A percentile compares a stretch with the other conserved stretches of the same genome.
Evolutionary conservation across 192 early-diverging fungal genomes (phyloP).

Genomic region (Podila clonocystis): DNA sequence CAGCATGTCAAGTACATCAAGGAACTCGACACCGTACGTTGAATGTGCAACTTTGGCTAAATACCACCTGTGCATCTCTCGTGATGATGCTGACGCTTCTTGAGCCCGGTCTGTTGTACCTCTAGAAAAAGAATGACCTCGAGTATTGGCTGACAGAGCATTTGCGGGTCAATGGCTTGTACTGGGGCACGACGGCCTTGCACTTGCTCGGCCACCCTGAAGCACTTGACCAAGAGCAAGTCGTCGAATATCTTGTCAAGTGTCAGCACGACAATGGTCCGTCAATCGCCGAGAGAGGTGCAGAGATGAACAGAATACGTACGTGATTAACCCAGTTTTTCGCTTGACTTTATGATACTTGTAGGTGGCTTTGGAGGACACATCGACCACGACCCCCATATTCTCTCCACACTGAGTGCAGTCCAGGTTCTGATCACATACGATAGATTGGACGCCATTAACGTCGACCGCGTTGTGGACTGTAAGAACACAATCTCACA

Average conservation of each 20-base stretch:
- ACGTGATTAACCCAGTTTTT: neutral
- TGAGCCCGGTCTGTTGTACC: too few species aligned
- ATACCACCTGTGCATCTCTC: too few species aligned
- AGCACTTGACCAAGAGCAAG: conserved; percentile 72
- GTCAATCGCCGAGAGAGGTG: neutral
- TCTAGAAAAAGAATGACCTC: conserved; percentile 81
- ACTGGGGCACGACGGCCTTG: conserved; percentile 92
- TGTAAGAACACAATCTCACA: conserved; percentile 61
- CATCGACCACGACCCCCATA: conserved; percentile 87
- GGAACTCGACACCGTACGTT: conserved; percentile 65
- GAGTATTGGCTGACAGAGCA: conserved; percentile 97
- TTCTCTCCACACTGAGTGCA: conserved; percentile 91
- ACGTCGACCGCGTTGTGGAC: conserved; percentile 67
- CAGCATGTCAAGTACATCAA: conserved; percentile 80
- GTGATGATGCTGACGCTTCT: too few species aligned
- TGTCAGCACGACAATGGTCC: conserved; percentile 86
- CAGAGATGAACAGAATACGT: too few species aligned
- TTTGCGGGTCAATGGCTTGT: conserved; percentile 89
- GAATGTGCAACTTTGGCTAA: neutral
- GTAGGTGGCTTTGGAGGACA: conserved; percentile 92
- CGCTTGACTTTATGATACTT: neutral
- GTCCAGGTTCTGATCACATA: conserved; percentile 88
- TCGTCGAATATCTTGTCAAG: conserved; percentile 82
- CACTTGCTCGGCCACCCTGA: conserved; percentile 72
- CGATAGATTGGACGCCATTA: conserved; percentile 82